Base-by-base conservation (phyloP, 2,329 filamentous ascomycete species). In the Alternaria sp. region DNA sequence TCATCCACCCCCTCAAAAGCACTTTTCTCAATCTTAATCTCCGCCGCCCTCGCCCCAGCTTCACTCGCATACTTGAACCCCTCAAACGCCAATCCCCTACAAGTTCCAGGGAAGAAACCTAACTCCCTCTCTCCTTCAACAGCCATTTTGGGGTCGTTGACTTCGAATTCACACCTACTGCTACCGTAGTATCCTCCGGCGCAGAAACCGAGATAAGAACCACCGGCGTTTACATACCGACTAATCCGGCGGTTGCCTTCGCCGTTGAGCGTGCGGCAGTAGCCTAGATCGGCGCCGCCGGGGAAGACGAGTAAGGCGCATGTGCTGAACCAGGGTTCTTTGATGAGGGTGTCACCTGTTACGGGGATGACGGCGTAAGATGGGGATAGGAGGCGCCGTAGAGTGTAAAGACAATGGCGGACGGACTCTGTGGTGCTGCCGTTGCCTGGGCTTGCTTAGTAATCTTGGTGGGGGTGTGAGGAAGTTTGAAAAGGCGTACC, bases 61-160 rank as follows among this genome's bases (percentile, higher is more conserved):
- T 99, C 96, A 72, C 92, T 96, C 59, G 91, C 87, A 81, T 99
- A 99, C 72, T 91, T 88, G 77, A 99, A 99, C 0, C 96, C 96
- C 44, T 87, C 84, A 79, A 97, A 97, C 5, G 95, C 95, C 62
- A 93, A 87, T 0, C 96, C 96, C 55, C 94, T 88, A 78, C 93
- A 97, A 1, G 84, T 90, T 0, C 93, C 95, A 0, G 94, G 93
- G 75, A 92, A 99, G 82, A 99, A 97, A 0, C 83, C 90, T 54
- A 99, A 83, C 78, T 99, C 96, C 43, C 96, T 86, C 49, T 89
- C 86, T 0, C 96, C 96, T 26, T 97, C 83, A 4, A 99, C 95
- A 76, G 97, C 93, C 82, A 98, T 86, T 2, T 87, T 86, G 69
- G 86, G 87, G 75, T 96, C 89, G 3, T 93, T 93, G 12, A 96